A percentile compares a stretch with the other conserved stretches of the same genome.
phyloP scores from a whole-genome alignment of 768 basidiomycete species.

The Kwoniella mangroviensis region DNA sequence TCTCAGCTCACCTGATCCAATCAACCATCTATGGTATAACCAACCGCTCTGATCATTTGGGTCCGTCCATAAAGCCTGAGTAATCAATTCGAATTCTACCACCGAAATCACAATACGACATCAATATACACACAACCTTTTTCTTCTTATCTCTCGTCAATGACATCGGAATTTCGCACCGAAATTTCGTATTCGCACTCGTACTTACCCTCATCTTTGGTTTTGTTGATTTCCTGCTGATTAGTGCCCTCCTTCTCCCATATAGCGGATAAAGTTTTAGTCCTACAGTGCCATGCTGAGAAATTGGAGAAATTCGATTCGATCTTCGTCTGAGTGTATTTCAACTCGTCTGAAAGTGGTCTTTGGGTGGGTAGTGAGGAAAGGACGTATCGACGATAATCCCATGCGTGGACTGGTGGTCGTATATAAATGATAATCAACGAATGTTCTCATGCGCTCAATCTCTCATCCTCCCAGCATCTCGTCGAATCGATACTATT shows the following conservation, averaged over 20 bases:
- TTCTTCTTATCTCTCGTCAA: no score
- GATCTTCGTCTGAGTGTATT: slow-evolving; percentile 87
- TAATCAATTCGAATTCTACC: slow-evolving; percentile 87
- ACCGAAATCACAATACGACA: not conserved
- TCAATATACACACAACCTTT: no score
- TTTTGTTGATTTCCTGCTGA: slow-evolving; percentile 64
- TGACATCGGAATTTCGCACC: no score
- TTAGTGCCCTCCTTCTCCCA: slow-evolving; percentile 61
- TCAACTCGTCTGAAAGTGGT: slow-evolving; percentile 71
- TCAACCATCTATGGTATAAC: slow-evolving; percentile 98
- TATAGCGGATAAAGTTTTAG: slow-evolving; percentile 72
- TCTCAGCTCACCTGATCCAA: slow-evolving; percentile 69
- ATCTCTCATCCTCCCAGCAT: not conserved
- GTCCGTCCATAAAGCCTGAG: slow-evolving; percentile 94
- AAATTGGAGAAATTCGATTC: slow-evolving; percentile 95
- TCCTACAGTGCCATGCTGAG: slow-evolving; percentile 98
- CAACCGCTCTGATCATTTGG: slow-evolving; percentile 95
- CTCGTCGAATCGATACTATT: not conserved
- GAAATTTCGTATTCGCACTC: no score
- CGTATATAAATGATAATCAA: not conserved
- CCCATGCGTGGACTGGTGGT: slow-evolving; percentile 84
- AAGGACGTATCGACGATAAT: slow-evolving; percentile 86
- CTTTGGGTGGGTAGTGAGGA: slow-evolving; percentile 65
- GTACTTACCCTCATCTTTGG: slow-evolving; percentile 71
- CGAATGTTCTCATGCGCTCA: no score